Conservation (phyloP, 1,284 basidiomycete species). For the Psilocybe mexicana region DNA sequence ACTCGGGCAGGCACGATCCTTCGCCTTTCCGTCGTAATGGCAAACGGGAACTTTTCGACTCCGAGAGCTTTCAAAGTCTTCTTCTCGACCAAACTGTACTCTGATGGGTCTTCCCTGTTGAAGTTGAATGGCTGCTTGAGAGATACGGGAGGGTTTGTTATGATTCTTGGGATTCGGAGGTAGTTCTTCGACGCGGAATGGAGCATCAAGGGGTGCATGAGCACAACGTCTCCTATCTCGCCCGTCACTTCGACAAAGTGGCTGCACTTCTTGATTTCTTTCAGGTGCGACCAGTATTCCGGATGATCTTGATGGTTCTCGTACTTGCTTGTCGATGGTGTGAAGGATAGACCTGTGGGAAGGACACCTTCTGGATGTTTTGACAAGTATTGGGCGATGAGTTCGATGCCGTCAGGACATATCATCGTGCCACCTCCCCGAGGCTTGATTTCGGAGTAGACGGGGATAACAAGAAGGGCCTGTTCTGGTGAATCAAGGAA, state of each 20-base stretch:
- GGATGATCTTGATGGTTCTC: slow-evolving; percentile 40
- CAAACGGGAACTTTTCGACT: slow-evolving; percentile 45
- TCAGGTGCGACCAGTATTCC: slow-evolving; percentile 44
- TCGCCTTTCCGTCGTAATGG: slow-evolving; percentile 38
- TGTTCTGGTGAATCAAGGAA: slow-evolving; percentile 66
- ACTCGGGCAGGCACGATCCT: slow-evolving; percentile 42
- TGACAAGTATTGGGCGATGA: slow-evolving; percentile 54
- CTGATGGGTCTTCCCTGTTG: slow-evolving; percentile 41
- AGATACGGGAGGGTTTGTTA: slow-evolving; percentile 61
- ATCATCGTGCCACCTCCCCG: slow-evolving; percentile 59
- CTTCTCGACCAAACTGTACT: slow-evolving; percentile 51
- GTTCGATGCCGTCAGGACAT: slow-evolving; percentile 51
- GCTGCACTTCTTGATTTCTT: slow-evolving; percentile 42
- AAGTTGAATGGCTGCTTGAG: slow-evolving; percentile 57
- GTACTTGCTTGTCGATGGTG: slow-evolving; percentile 42
- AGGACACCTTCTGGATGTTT: slow-evolving; percentile 56
- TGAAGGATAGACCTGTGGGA: slow-evolving; percentile 45
- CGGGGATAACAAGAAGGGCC: slow-evolving; percentile 58
- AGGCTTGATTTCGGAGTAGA: slow-evolving; percentile 54
- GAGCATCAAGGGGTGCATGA: slow-evolving; percentile 65
- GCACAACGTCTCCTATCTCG: slow-evolving; percentile 57
- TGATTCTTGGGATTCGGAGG: slow-evolving; percentile 51
- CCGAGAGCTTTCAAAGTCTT: slow-evolving; percentile 58
- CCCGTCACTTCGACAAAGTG: slow-evolving; percentile 59
- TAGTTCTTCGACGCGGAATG: slow-evolving; percentile 65